Base-by-base conservation (phyloP, 768 basidiomycete genomes). In the Flagelloscypha sp. region DNA sequence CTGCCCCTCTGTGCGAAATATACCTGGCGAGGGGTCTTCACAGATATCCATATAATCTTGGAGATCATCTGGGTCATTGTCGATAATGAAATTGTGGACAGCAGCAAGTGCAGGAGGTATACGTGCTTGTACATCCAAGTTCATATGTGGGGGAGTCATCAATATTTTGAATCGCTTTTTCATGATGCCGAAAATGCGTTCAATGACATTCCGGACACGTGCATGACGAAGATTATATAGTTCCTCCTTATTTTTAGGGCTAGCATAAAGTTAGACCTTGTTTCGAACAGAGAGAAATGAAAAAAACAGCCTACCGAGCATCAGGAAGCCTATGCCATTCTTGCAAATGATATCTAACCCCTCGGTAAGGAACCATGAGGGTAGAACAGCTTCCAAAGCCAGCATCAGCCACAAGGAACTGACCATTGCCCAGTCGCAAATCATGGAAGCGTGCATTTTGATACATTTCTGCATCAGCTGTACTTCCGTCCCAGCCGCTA, bases 361-460 rank as follows among this genome's bases (percentile, higher is more conserved):
- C 48, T 7, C 45, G 38, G 35, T 50, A 56, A 10, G 54, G 55
- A 6, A 52, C 40, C 9, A 60, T 30, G 4, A 55, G 30, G 0
- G 42, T 32, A 39, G 44, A 33, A 35, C 51, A 52, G 6, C 15
- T 19, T 9, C 47, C 30, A 44, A 52, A 57, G 0, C 54, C 55
- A 13, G 53, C 54, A 48, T 60, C 51, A 2, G 40, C 56, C 11
- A 60, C 48, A 30, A 49, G 56, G 35, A 48, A 53, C 10, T 33
- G 23, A 0, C 47, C 48, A 5, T 35, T 23, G 7, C 33, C 33
- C 6, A 40, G 28, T n/a, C 20, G 23, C 20, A 52, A 27, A 10
- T 44, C 38, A n/a, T 41, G 8, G 0, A 8, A 18, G 13, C 29
- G 38, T 2, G 43, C 36, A 5, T 36, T 21, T 2, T 49, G 15